Evolutionary conservation across 495 filamentous ascomycete species (phyloP), one percentile per base, ranked within the genome.

Genomic region (Aspergillus funiculosus): DNA sequence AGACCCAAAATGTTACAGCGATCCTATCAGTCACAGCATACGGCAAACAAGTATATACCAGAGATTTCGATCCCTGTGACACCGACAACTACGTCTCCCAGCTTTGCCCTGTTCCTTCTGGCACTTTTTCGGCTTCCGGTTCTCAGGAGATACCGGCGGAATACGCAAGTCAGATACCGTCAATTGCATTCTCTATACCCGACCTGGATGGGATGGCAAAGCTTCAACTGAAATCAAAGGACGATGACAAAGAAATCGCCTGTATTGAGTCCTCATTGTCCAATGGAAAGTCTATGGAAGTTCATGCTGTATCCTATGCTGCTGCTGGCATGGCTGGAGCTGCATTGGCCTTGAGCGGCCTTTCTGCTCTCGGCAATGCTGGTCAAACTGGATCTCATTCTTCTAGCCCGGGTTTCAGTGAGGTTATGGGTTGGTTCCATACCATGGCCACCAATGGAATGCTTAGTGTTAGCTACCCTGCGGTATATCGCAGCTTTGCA

Each of bases 361-460:
- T 89, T 2, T 83, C 86, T 21, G 86, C 89, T 19, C 57, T 84
- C 6, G 75, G 78, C 29, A 76, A 82, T 32, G 82, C 77, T 15
- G 79, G 77, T 7, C 73, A 73, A 24, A 73, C 79, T 13, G 87
- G 85, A n/a, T 64, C 76, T 24, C 68, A 81, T 9, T 77, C 85
- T 1, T 63, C 82, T 25, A 94, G 87, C 51, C 92, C 92, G 6
- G 86, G 80, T 35, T 95, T 96, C 63, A 77, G 72, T 35, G 88
- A 95, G 57, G 81, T 95, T 40, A 79, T 96, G 60, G 80, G 81
- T 36, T 91, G 84, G 78, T 95, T 97, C 66, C 92, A 97, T 67
- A 81, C 81, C 21, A 81, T 98, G 64, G 90, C 92, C 14, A 84
- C 89, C 71, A 95, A 90, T 60, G 92, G 92, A 42, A 96, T 97